phyloP scores from a whole-genome alignment of 169 alveolate genomes.

The Plasmodium blacklocki region DNA sequence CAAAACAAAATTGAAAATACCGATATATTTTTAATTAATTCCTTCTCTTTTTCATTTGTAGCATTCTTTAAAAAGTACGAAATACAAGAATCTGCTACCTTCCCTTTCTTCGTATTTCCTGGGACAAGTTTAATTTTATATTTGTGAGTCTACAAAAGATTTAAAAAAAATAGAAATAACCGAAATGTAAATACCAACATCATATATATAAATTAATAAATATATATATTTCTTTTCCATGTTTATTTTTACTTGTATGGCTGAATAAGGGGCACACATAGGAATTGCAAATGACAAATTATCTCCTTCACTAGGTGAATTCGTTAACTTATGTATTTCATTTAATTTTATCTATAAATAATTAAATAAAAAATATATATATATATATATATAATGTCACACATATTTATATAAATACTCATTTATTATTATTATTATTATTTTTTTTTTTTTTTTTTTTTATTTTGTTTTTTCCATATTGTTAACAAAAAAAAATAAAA shows the following conservation, averaged over 20 bases:
- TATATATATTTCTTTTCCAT: not conserved
- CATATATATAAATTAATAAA: not conserved
- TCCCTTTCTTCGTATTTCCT: conserved; percentile 85
- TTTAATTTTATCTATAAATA: conserved; percentile 40
- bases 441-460: not conserved
- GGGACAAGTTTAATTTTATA: conserved; percentile 81
- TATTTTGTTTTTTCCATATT: not conserved
- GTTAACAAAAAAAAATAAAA: not conserved
- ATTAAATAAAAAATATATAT: not conserved
- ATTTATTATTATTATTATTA: not conserved
- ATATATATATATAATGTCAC: not conserved
- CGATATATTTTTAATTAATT: conserved; percentile 56
- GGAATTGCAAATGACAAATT: conserved; percentile 53
- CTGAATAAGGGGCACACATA: conserved; percentile 74
- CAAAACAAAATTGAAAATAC: not conserved
- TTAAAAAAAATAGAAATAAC: not conserved
- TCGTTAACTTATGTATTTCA: conserved; percentile 41
- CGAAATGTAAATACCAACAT: not conserved
- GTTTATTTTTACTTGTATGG: conserved; percentile 32
- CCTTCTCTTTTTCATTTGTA: conserved; percentile 43
- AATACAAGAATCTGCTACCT: conserved; percentile 79
- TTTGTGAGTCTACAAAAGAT: conserved; percentile 38
- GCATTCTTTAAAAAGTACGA: conserved; percentile 38
- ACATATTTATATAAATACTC: not conserved
- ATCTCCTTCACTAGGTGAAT: conserved; percentile 60